Evolutionary conservation across 805 yeast species (phyloP).

Genomic region (Candida coleopterorum): DNA sequence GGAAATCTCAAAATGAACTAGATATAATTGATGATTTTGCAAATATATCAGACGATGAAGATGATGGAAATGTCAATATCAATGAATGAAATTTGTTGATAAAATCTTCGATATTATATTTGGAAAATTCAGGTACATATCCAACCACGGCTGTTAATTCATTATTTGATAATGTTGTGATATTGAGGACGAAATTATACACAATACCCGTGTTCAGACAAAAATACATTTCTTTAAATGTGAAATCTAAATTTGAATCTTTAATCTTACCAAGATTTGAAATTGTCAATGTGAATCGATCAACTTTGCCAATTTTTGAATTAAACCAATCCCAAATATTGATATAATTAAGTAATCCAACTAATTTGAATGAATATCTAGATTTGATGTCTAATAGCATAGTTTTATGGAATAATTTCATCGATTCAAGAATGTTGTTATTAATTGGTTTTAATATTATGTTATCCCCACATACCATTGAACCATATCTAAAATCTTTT

Average conservation of each 20-base stretch:
- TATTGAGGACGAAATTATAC: constrained; percentile 12
- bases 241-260: constrained; percentile 8
- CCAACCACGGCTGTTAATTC: constrained; percentile 16
- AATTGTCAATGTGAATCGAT: constrained; percentile 12
- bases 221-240: constrained; percentile 15
- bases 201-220: constrained; percentile 15
- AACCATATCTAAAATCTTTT: constrained; percentile 9
- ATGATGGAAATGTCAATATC: not conserved
- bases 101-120: constrained; percentile 3
- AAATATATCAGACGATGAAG: constrained; percentile 2
- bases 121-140: constrained; percentile 11
- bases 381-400: constrained; percentile 9
- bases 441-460: constrained; percentile 9
- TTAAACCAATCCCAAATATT: constrained; percentile 12
- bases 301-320: constrained; percentile 11
- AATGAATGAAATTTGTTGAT: constrained; percentile 1
- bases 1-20: constrained; percentile 2
- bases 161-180: constrained; percentile 12
- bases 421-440: constrained; percentile 4
- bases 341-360: constrained; percentile 11
- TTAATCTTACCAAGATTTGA: constrained; percentile 18
- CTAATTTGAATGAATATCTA: constrained; percentile 9
- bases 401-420: constrained; percentile 8
- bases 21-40: constrained; percentile 3
- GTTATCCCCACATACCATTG: constrained; percentile 11